Evolutionary conservation across 2,329 filamentous ascomycete species (phyloP), one percentile per base, ranked within the genome.

Genomic region (Neurospora sp.): DNA sequence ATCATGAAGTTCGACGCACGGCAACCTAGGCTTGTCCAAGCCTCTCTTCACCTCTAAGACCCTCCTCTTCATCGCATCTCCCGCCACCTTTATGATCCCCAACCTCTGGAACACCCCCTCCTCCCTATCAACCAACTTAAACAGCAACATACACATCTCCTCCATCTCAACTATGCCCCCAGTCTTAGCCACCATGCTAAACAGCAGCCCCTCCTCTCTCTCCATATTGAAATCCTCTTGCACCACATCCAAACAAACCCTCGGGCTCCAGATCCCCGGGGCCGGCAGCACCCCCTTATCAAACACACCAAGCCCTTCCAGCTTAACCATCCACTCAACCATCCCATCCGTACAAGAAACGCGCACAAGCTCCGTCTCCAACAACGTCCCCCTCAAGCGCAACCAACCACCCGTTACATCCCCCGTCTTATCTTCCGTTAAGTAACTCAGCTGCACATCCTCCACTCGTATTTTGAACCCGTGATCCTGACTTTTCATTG

Each of bases 401-500:
- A 71, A 43, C 70, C 68, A 69, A 2, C 70, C 70, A 28, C 67
- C 15, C 8, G 66, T 46, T 19, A 71, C 38, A 2, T 39, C 66
- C 17, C 70, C 68, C 17, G 23, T 69, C 8, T 19, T 41, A 38
- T 69, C 70, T 1, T 17, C 28, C 12, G 52, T 69, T 8, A 23
- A 23, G 33, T 71, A 67, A 2, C 10, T n/a, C 12, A 71, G n/a
- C 5, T 71, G 65, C 8, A 66, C 65, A 17, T 71, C 68, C 36
- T 71, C 66, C 28, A 71, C 66, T 37, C 38, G 39, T 46, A 71
- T 71, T 1, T 38, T 12, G 4, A 37, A 37, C 8, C 2, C 1
- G 41, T 10, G 4, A 67, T 28, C 3, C n/a, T 10, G 12, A 39
- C 19, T 8, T 17, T 10, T 46, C n/a, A n/a, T n/a, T n/a, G n/a